These are phyloP conservation scores for Globisporangium ultimum DNA, from an alignment of 352 stramenopile genomes.

Conservation along the genomic window DNA sequence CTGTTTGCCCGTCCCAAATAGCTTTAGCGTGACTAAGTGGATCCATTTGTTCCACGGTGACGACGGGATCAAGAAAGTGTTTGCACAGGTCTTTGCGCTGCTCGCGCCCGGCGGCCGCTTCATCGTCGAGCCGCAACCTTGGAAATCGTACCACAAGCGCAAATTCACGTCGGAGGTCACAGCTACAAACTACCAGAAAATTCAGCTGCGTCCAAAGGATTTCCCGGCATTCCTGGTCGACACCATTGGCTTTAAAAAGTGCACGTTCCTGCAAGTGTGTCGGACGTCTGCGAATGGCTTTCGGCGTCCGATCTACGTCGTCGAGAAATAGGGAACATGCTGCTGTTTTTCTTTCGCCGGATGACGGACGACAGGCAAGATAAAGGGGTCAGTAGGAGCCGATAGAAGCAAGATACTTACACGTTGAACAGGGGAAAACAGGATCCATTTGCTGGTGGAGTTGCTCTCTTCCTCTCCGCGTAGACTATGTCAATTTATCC, in stretches of 20 bases:
- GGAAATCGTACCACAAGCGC: conserved; percentile 87
- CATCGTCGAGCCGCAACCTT: conserved; percentile 84
- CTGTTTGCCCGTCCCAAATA: conserved; percentile 10
- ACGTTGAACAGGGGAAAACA: neutral
- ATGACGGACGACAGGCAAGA: too few species aligned
- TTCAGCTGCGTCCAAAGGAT: conserved; percentile 70
- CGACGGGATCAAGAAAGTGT: conserved; percentile 74
- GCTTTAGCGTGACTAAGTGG: conserved; percentile 90
- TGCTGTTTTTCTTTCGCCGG: too few species aligned
- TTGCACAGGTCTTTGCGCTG: conserved; percentile 60
- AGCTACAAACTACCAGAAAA: conserved; percentile 62
- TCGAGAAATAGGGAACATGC: conserved; percentile 37
- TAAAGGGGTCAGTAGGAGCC: neutral
- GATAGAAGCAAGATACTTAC: conserved; percentile 6
- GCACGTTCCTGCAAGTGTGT: conserved; percentile 70
- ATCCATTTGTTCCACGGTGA: conserved; percentile 89
- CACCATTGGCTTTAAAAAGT: conserved; percentile 59
- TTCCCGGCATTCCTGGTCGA: conserved; percentile 59
- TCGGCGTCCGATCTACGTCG: conserved; percentile 67
- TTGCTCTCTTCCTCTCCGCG: neutral
- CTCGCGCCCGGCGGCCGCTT: conserved; percentile 63
- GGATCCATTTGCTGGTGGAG: too few species aligned
- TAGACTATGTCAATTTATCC: neutral
- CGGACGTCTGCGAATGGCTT: conserved; percentile 78
- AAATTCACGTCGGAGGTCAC: conserved; percentile 83